A percentile compares a stretch with the other conserved stretches of the same genome.
Evolutionary conservation across 2,329 filamentous ascomycete species (phyloP).

Genomic region (Pseudopyricularia javanii): DNA sequence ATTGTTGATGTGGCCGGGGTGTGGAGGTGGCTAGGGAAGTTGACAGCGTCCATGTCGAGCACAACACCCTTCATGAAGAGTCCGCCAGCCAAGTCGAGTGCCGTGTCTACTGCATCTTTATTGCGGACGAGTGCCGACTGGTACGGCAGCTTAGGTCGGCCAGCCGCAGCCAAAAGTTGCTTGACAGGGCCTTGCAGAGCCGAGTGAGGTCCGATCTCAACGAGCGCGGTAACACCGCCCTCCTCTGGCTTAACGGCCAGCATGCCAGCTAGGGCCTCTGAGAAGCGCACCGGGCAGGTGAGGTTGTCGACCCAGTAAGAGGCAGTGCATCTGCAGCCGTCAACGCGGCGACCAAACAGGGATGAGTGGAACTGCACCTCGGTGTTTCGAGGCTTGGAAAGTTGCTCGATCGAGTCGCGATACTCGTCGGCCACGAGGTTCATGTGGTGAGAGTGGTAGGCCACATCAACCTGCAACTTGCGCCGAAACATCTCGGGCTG

Average conservation of each 20-base stretch:
- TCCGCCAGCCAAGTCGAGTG: slow-evolving; percentile 23
- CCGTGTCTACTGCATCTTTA: neutral
- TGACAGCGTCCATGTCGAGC: slow-evolving; percentile 21
- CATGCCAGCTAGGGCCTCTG: slow-evolving; percentile 18
- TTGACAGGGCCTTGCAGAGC: slow-evolving; percentile 10
- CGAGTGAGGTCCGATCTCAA: slow-evolving; percentile 12
- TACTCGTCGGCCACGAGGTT: slow-evolving; percentile 9
- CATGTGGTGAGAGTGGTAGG: slow-evolving; percentile 22
- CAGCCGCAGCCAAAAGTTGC: slow-evolving; percentile 5
- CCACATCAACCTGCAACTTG: slow-evolving; percentile 15
- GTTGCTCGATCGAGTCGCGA: neutral
- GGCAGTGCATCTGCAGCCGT: slow-evolving; percentile 5
- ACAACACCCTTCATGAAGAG: slow-evolving; percentile 1
- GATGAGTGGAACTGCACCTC: slow-evolving; percentile 10
- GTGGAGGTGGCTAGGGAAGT: slow-evolving; percentile 21
- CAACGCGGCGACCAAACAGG: slow-evolving; percentile 7
- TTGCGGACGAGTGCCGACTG: neutral
- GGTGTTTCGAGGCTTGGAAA: neutral
- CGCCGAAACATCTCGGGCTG: slow-evolving; percentile 2
- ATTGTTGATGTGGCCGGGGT: neutral
- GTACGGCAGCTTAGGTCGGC: neutral
- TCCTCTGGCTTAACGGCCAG: slow-evolving; percentile 1
- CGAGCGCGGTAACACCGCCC: neutral
- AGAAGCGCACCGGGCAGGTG: slow-evolving; percentile 13
- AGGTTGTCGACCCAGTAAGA: slow-evolving; percentile 15